A percentile compares a stretch with the other conserved stretches of the same genome.
Conservation (phyloP, 148 eudicot species). For the Dianthus caryophyllus region DNA sequence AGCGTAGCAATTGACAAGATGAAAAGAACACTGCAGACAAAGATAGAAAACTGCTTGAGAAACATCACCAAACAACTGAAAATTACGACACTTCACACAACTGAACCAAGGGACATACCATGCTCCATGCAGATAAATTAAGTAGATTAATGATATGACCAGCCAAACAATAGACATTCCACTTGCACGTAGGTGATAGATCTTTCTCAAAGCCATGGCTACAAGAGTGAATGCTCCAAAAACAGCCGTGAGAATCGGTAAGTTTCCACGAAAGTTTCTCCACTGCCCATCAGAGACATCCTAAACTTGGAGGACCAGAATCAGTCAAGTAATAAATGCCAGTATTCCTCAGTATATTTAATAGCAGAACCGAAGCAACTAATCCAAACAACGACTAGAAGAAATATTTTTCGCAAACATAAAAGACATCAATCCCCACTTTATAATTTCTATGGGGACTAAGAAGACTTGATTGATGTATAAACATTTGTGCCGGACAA, state of each 20-base stretch:
- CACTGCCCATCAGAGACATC: conserved; percentile 93
- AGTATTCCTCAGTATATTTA: background rate
- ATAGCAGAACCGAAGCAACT: conserved; percentile 5
- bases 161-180: conserved; percentile 92
- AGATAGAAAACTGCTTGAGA: conserved; percentile 9
- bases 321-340: background rate
- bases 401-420: background rate
- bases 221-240: conserved; percentile 65
- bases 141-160: conserved; percentile 54
- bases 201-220: conserved; percentile 46
- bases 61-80: conserved; percentile 16
- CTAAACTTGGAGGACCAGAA: conserved; percentile 28
- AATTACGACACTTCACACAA: background rate
- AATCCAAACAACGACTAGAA: background rate
- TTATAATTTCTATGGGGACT: background rate
- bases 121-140: conserved; percentile 81
- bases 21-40: conserved; percentile 56
- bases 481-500: background rate
- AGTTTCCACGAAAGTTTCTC: conserved; percentile 83
- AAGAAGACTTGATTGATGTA: background rate
- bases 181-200: conserved; percentile 47
- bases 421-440: background rate
- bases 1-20: conserved; percentile 56
- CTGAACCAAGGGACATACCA: conserved; percentile 48
- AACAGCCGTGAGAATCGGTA: conserved; percentile 63